Evolutionary conservation across 2,329 filamentous ascomycete species (phyloP), one percentile per base, ranked within the genome.

Genomic region (Scedosporium minutisporum): DNA sequence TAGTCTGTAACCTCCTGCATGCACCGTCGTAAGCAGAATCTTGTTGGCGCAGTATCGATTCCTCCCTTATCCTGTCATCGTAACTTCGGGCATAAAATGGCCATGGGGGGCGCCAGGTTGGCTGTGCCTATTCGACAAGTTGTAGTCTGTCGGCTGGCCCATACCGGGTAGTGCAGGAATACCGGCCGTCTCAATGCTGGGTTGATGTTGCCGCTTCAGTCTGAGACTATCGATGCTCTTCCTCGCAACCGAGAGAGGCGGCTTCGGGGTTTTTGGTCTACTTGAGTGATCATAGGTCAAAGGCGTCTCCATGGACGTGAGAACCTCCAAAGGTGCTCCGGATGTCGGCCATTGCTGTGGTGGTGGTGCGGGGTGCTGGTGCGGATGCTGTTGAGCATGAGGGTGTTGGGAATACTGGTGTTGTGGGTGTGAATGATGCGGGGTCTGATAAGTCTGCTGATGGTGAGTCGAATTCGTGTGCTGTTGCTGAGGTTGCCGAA

Each of bases 181-280:
- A 3, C 29, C n/a, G 27, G 18, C 14, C 38, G 16, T 55, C n/a
- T 46, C 61, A 38, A 53, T 21, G 7, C 16, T n/a, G 4, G 38
- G 23, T 16, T 44, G 12, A 21, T 63, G 63, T 9, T 64, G 66
- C n/a, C 65, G 63, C 62, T 68, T 69, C 10, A 64, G 64, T 14
- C 67, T 55, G 23, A 68, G 57, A 57, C 67, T 67, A 42, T 69
- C 67, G 27, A 69, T 57, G 53, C 67, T 68, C 46, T 62, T 65
- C 38, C 53, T 60, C 38, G 64, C 46, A 58, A 66, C 63, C 5
- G 64, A 64, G 6, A 67, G 46, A 12, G 63, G 62, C 10, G 67
- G 63, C 46, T 67, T 69, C 12, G 65, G 60, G 5, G 62, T 64
- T 41, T 63, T 63, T 3, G 67, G 66, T 9, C 59, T 53, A n/a